phyloP scores from a whole-genome alignment of 1,284 basidiomycete species.

The Rhodotorula sp. region DNA sequence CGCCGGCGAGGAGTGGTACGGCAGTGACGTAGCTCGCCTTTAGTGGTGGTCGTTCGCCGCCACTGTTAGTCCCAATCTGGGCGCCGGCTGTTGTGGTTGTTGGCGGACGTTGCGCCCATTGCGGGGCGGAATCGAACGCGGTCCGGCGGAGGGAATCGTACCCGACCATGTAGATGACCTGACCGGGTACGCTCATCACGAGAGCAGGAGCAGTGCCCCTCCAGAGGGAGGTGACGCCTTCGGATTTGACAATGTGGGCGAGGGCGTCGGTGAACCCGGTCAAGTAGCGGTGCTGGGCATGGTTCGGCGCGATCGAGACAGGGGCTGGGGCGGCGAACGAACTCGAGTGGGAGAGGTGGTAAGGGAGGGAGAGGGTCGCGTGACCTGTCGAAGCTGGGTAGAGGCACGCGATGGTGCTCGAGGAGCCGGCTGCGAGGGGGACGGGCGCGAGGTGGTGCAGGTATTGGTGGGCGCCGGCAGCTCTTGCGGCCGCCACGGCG shows the following conservation, averaged over 20 bases:
- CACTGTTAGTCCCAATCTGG: slow-evolving; percentile 45
- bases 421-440: background rate
- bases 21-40: slow-evolving; percentile 51
- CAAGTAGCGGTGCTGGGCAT: slow-evolving; percentile 1
- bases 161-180: slow-evolving; percentile 92
- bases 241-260: slow-evolving; percentile 39
- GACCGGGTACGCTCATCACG: slow-evolving; percentile 85
- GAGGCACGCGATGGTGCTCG: slow-evolving; percentile 26
- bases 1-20: slow-evolving; percentile 77
- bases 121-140: slow-evolving; percentile 39
- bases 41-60: background rate
- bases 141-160: slow-evolving; percentile 78
- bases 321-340: background rate
- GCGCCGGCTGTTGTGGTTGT: background rate
- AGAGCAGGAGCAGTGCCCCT: slow-evolving; percentile 53
- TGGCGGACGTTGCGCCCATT: slow-evolving; percentile 14
- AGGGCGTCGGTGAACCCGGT: slow-evolving; percentile 43
- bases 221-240: slow-evolving; percentile 44
- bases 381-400: slow-evolving; percentile 29
- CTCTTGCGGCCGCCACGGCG: background rate
- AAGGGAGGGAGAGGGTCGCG: slow-evolving; percentile 14
- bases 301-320: background rate
- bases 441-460: slow-evolving; percentile 17
- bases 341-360: background rate
- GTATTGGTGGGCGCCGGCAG: slow-evolving; percentile 2